Percentiles rank a stretch among this genome's conserved stretches.
Evolutionary conservation across 2,329 filamentous ascomycete genomes (phyloP).

Genomic region (Aaosphaeria pasadenensis): DNA sequence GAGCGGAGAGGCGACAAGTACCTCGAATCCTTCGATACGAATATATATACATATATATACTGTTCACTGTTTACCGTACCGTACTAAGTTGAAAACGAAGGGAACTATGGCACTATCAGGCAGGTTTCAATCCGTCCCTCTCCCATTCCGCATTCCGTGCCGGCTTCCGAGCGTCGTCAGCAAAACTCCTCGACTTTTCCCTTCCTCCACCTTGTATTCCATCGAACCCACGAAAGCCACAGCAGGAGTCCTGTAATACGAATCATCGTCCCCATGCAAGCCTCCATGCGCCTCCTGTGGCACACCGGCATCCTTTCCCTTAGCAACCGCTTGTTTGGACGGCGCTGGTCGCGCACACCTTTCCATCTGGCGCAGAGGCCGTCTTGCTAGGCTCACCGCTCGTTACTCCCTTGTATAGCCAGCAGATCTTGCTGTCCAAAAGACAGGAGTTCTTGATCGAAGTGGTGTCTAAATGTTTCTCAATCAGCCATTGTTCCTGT

Average conservation of each 20-base stretch:
- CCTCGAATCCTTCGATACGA: background rate
- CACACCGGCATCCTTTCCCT: background rate
- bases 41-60: background rate
- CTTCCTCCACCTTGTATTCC: background rate
- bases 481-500: too few species aligned
- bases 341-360: slow-evolving; percentile 21
- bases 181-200: slow-evolving; percentile 1
- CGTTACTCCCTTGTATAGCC: too few species aligned
- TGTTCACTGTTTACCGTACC: too few species aligned
- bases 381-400: too few species aligned
- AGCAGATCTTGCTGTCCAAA: too few species aligned
- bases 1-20: background rate
- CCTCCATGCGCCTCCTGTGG: background rate
- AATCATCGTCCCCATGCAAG: background rate
- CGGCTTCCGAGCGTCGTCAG: background rate
- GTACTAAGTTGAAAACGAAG: too few species aligned
- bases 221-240: too few species aligned
- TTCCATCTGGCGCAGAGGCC: slow-evolving; percentile 23
- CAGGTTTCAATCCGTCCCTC: background rate
- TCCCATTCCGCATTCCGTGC: background rate
- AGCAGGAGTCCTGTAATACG: background rate
- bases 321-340: slow-evolving; percentile 18
- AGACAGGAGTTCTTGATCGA: too few species aligned
- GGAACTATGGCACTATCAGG: too few species aligned
- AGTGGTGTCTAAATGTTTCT: too few species aligned